Base-by-base conservation (phyloP, 2,329 filamentous ascomycete species). In the Epichloe sibirici region DNA sequence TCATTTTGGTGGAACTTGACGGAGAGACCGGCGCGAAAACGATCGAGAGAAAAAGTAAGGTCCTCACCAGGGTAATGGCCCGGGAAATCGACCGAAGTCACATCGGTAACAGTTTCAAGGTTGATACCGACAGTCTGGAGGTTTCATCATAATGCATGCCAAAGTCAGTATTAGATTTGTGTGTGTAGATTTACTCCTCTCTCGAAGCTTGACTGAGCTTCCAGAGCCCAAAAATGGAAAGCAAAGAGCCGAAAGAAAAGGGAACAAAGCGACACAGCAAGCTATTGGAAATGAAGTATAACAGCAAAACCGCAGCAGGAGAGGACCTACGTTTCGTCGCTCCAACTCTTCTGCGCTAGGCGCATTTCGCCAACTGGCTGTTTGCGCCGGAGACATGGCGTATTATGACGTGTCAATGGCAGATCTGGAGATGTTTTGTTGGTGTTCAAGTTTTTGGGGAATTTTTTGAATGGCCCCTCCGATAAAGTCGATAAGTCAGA, bases 41-140 rank as follows among this genome's bases (percentile, higher is more conserved):
- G 76, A 2, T 86, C 76, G 50, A 90, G 72, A 55, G 86, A 78
- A 85, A 90, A 96, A 49, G 79, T 76, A 64, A 89, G 78, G 70
- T 94, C 86, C 73, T 97, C 93, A 61, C 88, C 88, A 3, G 88
- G 86, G 74, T 85, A 93, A 69, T 95, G 89, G 59, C 86, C 86
- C 15, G 94, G 94, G 67, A 91, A 95, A 66, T 97, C 91, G 62
- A 84, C 95, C 46, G 90, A 93, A 56, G 85, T 79, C 61, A 91
- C 86, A 72, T 97, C 83, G 60, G 86, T 87, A 63, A 98, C 86
- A 23, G 88, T 96, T 71, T 98, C 93, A 60, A 83, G 76, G 69
- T 93, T 88, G 71, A 98, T 83, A 61, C 85, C 82, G 63, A 98
- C 84, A 61, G 88, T 85, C 87, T 95, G 40, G 8, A n/a, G 15